A percentile compares a stretch with the other conserved stretches of the same genome.
These are phyloP conservation scores for Homolaphlyctis polyrhiza DNA, from an alignment of 371 early-diverging fungal genomes.

Conservation along the genomic window DNA sequence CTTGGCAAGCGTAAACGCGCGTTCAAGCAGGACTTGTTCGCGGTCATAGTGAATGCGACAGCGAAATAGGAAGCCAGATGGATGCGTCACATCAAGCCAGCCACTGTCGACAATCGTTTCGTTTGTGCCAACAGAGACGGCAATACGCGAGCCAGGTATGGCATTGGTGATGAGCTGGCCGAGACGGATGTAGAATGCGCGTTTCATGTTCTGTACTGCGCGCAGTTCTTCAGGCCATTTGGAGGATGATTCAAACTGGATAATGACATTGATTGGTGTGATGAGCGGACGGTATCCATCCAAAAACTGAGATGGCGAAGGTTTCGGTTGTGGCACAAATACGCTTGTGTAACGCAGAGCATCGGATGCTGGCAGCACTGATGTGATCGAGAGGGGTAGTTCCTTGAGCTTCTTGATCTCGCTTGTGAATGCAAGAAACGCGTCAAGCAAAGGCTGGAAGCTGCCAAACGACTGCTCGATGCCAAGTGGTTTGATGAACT, in stretches of 20 bases:
- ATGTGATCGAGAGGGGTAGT: conserved; percentile 72
- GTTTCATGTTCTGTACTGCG: conserved; percentile 86
- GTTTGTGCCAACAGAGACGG: conserved; percentile 24
- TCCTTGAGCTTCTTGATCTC: conserved; percentile 56
- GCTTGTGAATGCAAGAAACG: conserved; percentile 65
- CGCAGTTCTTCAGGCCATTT: conserved; percentile 87
- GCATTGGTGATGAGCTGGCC: conserved; percentile 27
- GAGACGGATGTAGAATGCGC: conserved; percentile 74
- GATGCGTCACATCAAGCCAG: conserved; percentile 62
- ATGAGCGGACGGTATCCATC: conserved; percentile 14
- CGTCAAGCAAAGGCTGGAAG: conserved; percentile 70
- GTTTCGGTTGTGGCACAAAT: conserved; percentile 70
- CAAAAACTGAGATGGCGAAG: not conserved
- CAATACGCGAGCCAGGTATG: conserved; percentile 14
- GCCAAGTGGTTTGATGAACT: conserved; percentile 43
- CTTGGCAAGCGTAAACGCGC: conserved; percentile 8
- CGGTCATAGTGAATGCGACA: conserved; percentile 68
- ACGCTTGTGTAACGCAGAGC: conserved; percentile 72
- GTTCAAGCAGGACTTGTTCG: conserved; percentile 59
- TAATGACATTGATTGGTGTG: conserved; percentile 58
- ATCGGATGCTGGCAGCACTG: conserved; percentile 59
- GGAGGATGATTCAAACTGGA: conserved; percentile 77
- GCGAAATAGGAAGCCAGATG: conserved; percentile 65
- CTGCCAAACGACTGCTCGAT: conserved; percentile 16
- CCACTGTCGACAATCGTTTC: conserved; percentile 44